Base-by-base conservation (phyloP, 2,329 filamentous ascomycete species). In the Diaporthe humulicola region DNA sequence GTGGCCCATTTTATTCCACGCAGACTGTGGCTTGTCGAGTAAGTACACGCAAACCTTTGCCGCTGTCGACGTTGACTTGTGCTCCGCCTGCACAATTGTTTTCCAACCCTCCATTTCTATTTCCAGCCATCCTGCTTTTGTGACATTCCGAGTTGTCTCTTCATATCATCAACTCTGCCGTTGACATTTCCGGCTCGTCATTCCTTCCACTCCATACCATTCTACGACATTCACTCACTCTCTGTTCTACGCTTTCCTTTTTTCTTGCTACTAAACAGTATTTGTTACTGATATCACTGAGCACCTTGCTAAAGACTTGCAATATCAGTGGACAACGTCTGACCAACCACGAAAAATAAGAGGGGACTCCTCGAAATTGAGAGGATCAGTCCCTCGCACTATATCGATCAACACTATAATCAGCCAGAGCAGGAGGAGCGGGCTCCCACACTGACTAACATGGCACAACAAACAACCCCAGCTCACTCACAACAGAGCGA, bases 1-100 rank as follows among this genome's bases (percentile, higher is more conserved):
- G 54, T 30, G 42, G 61, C 28, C 60, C 73, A 73, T 22, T 54
- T 54, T 45, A 60, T 74, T 71, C 60, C 73, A 70, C 70, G 58
- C 52, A 66, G 42, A 50, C 73, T 61, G 74, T 75, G 74, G 74
- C 74, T 75, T 67, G 58, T 73, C 60, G 48, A 60, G 73, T 56
- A 69, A 70, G 74, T 73, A 54, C 61, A 66, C 64, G 70, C 74
- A 75, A n/a, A 66, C 30, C 1, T 64, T 69, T 73, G 60, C 64
- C 48, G 38, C 58, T 73, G 54, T 28, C 45, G 30, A 56, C 57
- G 45, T 58, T 52, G 33, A 69, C 48, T 40, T 71, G 22, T 52
- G 36, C 57, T 40, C 50, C 42, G 56, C 57, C 48, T 61, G 25
- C 36, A 25, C 38, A 50, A n/a, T 38, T n/a, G 40, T 12, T 36